A percentile compares a stretch with the other conserved stretches of the same genome.
These are phyloP conservation scores for Usnea hakonensis DNA, from an alignment of 495 filamentous ascomycete genomes.

Conservation along the genomic window DNA sequence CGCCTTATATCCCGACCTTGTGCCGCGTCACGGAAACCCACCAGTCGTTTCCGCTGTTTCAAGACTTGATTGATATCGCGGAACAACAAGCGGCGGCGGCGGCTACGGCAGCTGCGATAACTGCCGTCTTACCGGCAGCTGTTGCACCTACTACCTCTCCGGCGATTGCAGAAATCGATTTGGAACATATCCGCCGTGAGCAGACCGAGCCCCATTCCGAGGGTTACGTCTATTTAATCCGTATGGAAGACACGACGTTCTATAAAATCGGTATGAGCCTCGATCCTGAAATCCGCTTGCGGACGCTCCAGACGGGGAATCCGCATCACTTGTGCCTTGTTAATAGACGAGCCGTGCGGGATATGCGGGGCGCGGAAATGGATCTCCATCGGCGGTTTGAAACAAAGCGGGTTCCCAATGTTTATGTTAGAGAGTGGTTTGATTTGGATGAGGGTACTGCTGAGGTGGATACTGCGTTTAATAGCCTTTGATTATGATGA, in stretches of 20 bases:
- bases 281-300: slow-evolving; percentile 22
- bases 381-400: slow-evolving; percentile 16
- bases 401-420: slow-evolving; percentile 11
- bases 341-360: slow-evolving; percentile 6
- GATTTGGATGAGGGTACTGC: slow-evolving; percentile 11
- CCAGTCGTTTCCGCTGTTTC: slow-evolving; percentile 17
- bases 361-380: slow-evolving; percentile 20
- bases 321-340: slow-evolving; percentile 15
- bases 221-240: slow-evolving; percentile 20
- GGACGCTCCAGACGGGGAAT: slow-evolving; percentile 23
- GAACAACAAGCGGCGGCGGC: slow-evolving; percentile 9
- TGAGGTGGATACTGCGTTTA: slow-evolving; percentile 1
- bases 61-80: slow-evolving; percentile 13
- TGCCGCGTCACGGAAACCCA: slow-evolving; percentile 15
- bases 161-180: slow-evolving; percentile 15
- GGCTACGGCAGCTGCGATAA: not conserved
- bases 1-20: slow-evolving; percentile 21
- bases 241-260: slow-evolving; percentile 17
- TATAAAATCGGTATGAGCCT: slow-evolving; percentile 24
- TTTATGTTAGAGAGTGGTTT: slow-evolving; percentile 22
- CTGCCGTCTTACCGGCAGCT: slow-evolving; percentile 1
- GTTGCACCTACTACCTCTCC: not conserved
- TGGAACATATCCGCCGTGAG: slow-evolving; percentile 18
- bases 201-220: slow-evolving; percentile 17
- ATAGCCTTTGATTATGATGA: not conserved